These are phyloP conservation scores for Aspergillus puulaauensis DNA, from an alignment of 2,329 filamentous ascomycete species.

Conservation along the genomic window DNA sequence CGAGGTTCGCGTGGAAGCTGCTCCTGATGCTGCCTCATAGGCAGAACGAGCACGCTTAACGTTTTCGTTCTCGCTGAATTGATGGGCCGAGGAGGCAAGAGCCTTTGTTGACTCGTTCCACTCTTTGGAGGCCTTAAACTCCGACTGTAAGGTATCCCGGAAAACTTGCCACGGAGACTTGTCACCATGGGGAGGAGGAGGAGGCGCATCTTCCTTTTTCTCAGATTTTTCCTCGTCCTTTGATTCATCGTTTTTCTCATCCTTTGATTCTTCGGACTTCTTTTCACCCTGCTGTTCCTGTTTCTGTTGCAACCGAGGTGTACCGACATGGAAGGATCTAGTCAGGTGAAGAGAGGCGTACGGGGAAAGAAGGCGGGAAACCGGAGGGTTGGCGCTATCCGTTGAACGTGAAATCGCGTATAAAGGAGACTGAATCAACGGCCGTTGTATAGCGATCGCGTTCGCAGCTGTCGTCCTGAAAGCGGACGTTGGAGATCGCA, in stretches of 20 bases:
- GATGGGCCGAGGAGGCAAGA: slow-evolving; percentile 80
- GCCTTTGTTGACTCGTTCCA: slow-evolving; percentile 99
- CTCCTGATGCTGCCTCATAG: slow-evolving; percentile 82
- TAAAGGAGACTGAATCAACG: slow-evolving; percentile 34
- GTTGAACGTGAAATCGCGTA: slow-evolving; percentile 36
- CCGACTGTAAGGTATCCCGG: slow-evolving; percentile 87
- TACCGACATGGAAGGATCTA: slow-evolving; percentile 38
- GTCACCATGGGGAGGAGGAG: slow-evolving; percentile 93
- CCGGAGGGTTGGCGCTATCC: slow-evolving; percentile 21
- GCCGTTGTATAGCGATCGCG: slow-evolving; percentile 31
- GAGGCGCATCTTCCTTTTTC: slow-evolving; percentile 54
- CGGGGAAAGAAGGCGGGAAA: slow-evolving; percentile 33
- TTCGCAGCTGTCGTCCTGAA: slow-evolving; percentile 31
- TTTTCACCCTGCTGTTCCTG: slow-evolving; percentile 42
- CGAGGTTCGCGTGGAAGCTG: slow-evolving; percentile 74
- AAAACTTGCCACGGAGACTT: slow-evolving; percentile 99
- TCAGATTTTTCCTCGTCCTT: slow-evolving; percentile 42
- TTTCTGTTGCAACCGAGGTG: slow-evolving; percentile 33
- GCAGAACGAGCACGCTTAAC: slow-evolving; percentile 82
- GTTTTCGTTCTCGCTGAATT: slow-evolving; percentile 90
- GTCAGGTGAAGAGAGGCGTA: slow-evolving; percentile 37
- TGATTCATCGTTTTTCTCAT: slow-evolving; percentile 46
- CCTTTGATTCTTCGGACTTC: slow-evolving; percentile 29
- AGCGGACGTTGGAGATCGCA: slow-evolving; percentile 34
- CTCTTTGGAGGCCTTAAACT: slow-evolving; percentile 96